A percentile compares a stretch with the other conserved stretches of the same genome.
phyloP scores from a whole-genome alignment of 768 basidiomycete genomes.

The Serendipita sp. region DNA sequence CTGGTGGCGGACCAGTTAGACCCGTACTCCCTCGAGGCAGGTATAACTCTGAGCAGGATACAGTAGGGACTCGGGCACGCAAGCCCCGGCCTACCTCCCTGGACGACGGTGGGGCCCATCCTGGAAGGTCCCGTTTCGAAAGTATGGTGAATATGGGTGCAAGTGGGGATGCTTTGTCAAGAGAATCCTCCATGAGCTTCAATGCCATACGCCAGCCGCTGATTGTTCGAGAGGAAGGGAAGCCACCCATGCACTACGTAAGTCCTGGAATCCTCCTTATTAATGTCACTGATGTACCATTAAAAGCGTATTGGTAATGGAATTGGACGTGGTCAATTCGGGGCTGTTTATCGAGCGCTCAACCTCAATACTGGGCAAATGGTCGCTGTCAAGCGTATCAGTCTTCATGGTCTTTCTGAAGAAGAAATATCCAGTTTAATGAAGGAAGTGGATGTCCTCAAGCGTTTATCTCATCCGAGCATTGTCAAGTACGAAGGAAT shows the following conservation, averaged over 20 bases:
- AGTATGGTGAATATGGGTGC: slow-evolving; percentile 54
- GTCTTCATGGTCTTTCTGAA: slow-evolving; percentile 78
- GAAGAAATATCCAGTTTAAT: slow-evolving; percentile 82
- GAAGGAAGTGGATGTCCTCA: slow-evolving; percentile 87
- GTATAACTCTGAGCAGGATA: slow-evolving; percentile 35
- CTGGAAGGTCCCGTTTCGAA: slow-evolving; percentile 47
- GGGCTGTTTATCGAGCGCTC: slow-evolving; percentile 85
- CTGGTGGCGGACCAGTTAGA: background rate
- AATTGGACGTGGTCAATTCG: slow-evolving; percentile 94
- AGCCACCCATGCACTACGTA: slow-evolving; percentile 66
- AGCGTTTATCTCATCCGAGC: slow-evolving; percentile 80
- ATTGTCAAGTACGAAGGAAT: slow-evolving; percentile 98
- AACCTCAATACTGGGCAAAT: slow-evolving; percentile 90
- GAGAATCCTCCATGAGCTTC: slow-evolving; percentile 40
- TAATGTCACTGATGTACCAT: slow-evolving; percentile 10
- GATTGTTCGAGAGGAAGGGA: slow-evolving; percentile 67
- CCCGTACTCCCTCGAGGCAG: background rate
- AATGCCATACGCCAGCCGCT: slow-evolving; percentile 50
- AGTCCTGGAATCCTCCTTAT: slow-evolving; percentile 23
- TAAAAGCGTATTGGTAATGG: slow-evolving; percentile 91
- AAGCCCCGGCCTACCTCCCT: slow-evolving; percentile 49
- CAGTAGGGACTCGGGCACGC: slow-evolving; percentile 38
- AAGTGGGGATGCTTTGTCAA: slow-evolving; percentile 49
- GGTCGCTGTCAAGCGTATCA: slow-evolving; percentile 98
- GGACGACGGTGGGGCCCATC: slow-evolving; percentile 37